Evolutionary conservation across 2,329 filamentous ascomycete genomes (phyloP).

Genomic region (Penicillium aurantiogriseum): DNA sequence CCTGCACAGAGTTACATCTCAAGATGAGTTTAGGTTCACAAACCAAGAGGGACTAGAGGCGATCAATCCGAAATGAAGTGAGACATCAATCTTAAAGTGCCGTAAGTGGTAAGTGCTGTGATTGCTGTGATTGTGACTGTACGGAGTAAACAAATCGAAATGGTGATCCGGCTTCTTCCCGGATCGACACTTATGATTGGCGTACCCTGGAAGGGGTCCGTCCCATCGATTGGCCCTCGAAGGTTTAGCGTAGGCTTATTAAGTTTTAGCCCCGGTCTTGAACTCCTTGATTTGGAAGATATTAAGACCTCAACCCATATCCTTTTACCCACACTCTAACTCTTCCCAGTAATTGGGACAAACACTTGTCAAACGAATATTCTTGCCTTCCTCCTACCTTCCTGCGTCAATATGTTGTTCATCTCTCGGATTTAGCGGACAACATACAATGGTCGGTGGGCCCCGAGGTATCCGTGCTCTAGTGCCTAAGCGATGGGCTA

Average conservation of each 20-base stretch:
- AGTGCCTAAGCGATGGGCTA: not conserved
- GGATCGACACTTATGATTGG: not conserved
- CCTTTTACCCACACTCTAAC: not conserved
- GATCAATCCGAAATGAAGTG: not conserved
- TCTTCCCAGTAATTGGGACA: not conserved
- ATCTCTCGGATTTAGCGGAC: not conserved
- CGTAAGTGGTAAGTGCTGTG: too few relatives aligned
- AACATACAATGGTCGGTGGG: not conserved
- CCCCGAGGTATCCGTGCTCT: slow-evolving; percentile 1
- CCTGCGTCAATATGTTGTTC: not conserved
- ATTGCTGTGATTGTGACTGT: too few relatives aligned
- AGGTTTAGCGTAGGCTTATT: not conserved
- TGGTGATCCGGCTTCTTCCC: slow-evolving; percentile 1
- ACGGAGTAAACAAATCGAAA: not conserved
- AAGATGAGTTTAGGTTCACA: not conserved
- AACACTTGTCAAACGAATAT: not conserved
- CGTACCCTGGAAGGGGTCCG: not conserved
- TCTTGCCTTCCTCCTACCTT: not conserved
- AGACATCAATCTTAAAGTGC: not conserved
- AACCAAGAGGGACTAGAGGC: not conserved
- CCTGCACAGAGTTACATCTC: not conserved
- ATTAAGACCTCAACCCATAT: not conserved
- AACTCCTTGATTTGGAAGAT: not conserved
- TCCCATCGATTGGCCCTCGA: not conserved
- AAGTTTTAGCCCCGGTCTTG: not conserved